Conservation (phyloP, 1,284 basidiomycete species). For the Tylopilus orsonianus region DNA sequence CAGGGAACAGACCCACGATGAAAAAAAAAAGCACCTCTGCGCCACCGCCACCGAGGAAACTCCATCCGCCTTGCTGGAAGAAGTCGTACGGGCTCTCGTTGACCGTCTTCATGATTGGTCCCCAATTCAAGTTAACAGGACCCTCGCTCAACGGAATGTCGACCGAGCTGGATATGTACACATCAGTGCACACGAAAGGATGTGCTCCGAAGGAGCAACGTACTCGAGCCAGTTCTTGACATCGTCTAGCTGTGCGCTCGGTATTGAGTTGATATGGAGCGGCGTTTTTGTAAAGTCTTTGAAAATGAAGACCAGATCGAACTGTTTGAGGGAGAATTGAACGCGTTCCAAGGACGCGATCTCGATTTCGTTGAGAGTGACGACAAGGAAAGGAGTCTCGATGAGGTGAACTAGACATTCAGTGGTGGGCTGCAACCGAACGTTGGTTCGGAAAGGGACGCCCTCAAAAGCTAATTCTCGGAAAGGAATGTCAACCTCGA, state of each 20-base stretch:
- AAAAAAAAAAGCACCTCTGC: slow-evolving; percentile 50
- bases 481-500: slow-evolving; percentile 97
- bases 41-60: slow-evolving; percentile 79
- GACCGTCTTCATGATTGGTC: slow-evolving; percentile 96
- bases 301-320: slow-evolving; percentile 96
- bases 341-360: slow-evolving; percentile 97
- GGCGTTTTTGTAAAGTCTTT: slow-evolving; percentile 94
- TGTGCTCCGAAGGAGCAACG: slow-evolving; percentile 35
- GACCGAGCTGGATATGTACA: slow-evolving; percentile 65
- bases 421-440: slow-evolving; percentile 93
- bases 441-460: slow-evolving; percentile 95
- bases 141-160: slow-evolving; percentile 97
- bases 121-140: slow-evolving; percentile 98
- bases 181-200: slow-evolving; percentile 7
- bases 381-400: slow-evolving; percentile 94
- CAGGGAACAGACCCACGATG: not conserved
- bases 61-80: slow-evolving; percentile 97
- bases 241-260: slow-evolving; percentile 87
- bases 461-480: slow-evolving; percentile 96
- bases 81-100: slow-evolving; percentile 96
- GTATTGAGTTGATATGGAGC: slow-evolving; percentile 94
- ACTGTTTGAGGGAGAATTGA: slow-evolving; percentile 95
- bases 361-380: slow-evolving; percentile 94
- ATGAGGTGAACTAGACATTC: slow-evolving; percentile 96
- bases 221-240: slow-evolving; percentile 99